These are phyloP conservation scores for Linnemannia zychae DNA, from an alignment of 192 early-diverging fungal genomes.

Conservation along the genomic window DNA sequence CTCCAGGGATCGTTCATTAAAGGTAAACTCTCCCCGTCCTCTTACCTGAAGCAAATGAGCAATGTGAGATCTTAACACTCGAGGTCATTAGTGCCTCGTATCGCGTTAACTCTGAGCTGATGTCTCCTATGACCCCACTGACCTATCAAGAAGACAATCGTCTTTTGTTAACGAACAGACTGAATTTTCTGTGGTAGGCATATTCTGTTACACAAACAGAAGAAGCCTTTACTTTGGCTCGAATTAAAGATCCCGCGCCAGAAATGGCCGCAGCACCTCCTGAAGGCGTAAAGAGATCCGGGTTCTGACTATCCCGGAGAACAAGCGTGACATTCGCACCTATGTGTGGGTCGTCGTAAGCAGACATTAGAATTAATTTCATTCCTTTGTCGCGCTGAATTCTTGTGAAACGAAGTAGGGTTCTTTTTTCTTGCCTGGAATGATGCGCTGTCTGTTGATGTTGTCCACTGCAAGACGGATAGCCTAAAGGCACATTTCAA, in stretches of 20 bases:
- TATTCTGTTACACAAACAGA: no score
- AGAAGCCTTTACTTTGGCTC: slow-evolving; percentile 5
- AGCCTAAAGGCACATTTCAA: slow-evolving; percentile 35
- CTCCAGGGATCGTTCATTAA: no score
- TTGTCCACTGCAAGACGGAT: slow-evolving; percentile 65
- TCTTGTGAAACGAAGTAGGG: background rate
- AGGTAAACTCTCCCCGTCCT: no score
- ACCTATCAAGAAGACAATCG: slow-evolving; percentile 9
- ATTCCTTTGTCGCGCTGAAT: background rate
- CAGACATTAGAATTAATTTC: background rate
- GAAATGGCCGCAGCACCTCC: slow-evolving; percentile 36
- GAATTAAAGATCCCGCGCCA: slow-evolving; percentile 15
- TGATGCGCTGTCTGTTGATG: slow-evolving; percentile 54
- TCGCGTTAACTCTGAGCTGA: slow-evolving; percentile 53
- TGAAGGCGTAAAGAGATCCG: background rate
- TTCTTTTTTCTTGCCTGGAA: slow-evolving; percentile 44
- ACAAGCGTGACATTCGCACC: slow-evolving; percentile 31
- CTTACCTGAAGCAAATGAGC: slow-evolving; percentile 59
- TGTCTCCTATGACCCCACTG: slow-evolving; percentile 63
- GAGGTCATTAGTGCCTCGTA: slow-evolving; percentile 64
- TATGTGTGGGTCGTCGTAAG: background rate
- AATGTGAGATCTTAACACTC: slow-evolving; percentile 60
- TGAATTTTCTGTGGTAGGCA: no score
- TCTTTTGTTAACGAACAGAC: background rate
- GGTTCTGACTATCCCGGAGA: slow-evolving; percentile 37